Evolutionary conservation across 164 flowering plant species (phyloP).

Genomic region (Piper longum): DNA sequence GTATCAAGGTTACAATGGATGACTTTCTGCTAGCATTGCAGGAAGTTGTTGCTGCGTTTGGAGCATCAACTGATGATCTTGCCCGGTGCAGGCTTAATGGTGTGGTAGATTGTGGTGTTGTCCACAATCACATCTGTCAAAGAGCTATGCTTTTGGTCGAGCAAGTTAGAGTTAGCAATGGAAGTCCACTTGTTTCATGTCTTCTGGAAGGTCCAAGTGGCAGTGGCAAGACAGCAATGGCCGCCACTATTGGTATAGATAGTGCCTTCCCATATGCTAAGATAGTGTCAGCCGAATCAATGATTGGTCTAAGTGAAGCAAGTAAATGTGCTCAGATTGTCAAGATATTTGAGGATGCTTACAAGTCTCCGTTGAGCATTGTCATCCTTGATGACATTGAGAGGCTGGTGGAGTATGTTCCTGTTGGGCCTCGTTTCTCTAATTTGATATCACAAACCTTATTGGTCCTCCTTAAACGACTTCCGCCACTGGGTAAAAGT

Average conservation of each 20-base stretch:
- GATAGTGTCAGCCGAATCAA: constrained; percentile 88
- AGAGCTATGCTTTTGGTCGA: constrained; percentile 88
- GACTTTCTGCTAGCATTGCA: constrained; percentile 76
- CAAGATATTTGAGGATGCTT: constrained; percentile 98
- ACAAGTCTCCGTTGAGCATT: constrained; percentile 81
- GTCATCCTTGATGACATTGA: constrained; percentile 94
- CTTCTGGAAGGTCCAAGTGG: constrained; percentile 95
- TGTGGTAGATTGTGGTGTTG: constrained; percentile 74
- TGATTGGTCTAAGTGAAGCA: constrained; percentile 93
- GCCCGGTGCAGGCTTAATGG: constrained; percentile 73
- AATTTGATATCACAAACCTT: constrained; percentile 77
- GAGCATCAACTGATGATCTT: constrained; percentile 93
- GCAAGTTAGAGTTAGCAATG: constrained; percentile 89
- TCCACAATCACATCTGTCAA: constrained; percentile 63
- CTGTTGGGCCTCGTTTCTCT: constrained; percentile 94
- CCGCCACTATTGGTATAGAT: constrained; percentile 88
- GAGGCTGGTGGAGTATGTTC: constrained; percentile 82
- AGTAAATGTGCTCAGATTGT: constrained; percentile 87
- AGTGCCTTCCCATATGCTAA: constrained; percentile 93
- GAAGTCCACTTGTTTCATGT: constrained; percentile 85
- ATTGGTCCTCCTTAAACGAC: constrained; percentile 75
- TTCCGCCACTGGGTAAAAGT: constrained; percentile 96
- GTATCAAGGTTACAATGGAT: constrained; percentile 86
- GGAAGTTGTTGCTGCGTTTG: constrained; percentile 89
- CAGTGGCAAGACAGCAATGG: constrained; percentile 95